Percentiles rank a stretch among this genome's conserved stretches.
phyloP scores from a whole-genome alignment of 352 stramenopile species.

The Globisporangium mamillatum region DNA sequence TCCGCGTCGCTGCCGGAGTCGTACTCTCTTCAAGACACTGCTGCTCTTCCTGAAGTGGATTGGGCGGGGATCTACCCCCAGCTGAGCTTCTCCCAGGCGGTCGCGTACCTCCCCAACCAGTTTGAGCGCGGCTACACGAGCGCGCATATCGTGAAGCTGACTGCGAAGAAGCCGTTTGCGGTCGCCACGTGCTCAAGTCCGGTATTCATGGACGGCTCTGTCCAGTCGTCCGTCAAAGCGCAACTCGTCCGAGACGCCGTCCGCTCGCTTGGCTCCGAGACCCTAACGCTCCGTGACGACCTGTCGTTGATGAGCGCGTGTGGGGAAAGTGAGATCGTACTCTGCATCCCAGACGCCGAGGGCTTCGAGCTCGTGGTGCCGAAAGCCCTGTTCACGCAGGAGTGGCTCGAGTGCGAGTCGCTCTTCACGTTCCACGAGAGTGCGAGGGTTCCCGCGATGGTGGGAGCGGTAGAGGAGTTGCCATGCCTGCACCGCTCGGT shows the following conservation, averaged over 20 bases:
- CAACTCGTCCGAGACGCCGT: slow-evolving; percentile 10
- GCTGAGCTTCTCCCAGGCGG: slow-evolving; percentile 22
- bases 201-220: slow-evolving; percentile 11
- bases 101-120: slow-evolving; percentile 29
- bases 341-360: slow-evolving; percentile 22
- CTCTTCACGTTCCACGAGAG: slow-evolving; percentile 23
- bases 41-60: slow-evolving; percentile 1
- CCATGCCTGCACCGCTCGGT: slow-evolving; percentile 7
- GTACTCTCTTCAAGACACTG: not conserved
- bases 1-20: not conserved
- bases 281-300: not conserved
- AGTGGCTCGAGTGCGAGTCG: slow-evolving; percentile 19
- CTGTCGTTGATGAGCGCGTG: slow-evolving; percentile 15
- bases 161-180: not conserved
- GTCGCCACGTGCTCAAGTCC: slow-evolving; percentile 8
- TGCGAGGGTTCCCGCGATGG: slow-evolving; percentile 2
- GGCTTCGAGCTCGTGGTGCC: slow-evolving; percentile 19
- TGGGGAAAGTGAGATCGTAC: slow-evolving; percentile 9
- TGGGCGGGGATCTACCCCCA: slow-evolving; percentile 30
- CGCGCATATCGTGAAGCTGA: slow-evolving; percentile 19
- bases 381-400: slow-evolving; percentile 19
- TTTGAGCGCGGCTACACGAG: slow-evolving; percentile 19
- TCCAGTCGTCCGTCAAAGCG: slow-evolving; percentile 12
- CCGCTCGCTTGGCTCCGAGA: not conserved
- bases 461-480: slow-evolving; percentile 14